Percentiles rank a stretch among this genome's conserved stretches.
Evolutionary conservation across 2,329 filamentous ascomycete genomes (phyloP).

Genomic region (Arthrobotrys entomopaga): DNA sequence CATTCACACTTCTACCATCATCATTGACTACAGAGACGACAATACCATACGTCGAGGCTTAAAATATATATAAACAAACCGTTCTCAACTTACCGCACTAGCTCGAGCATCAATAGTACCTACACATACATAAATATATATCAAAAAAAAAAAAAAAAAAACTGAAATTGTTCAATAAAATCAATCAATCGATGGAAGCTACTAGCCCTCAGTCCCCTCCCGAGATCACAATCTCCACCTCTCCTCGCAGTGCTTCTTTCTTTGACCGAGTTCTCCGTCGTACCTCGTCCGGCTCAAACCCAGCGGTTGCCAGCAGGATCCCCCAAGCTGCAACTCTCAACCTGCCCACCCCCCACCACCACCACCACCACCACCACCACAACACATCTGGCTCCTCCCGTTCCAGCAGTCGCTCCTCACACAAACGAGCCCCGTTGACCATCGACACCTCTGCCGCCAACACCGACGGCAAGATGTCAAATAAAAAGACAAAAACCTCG

Average conservation of each 20-base stretch:
- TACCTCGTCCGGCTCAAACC: conserved; percentile 24
- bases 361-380: conserved; percentile 32
- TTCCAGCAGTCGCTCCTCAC: conserved; percentile 46
- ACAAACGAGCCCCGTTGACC: conserved; percentile 39
- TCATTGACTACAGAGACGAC: conserved; percentile 4
- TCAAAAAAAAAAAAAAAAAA: background rate
- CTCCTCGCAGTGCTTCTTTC: conserved; percentile 48
- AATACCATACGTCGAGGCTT: background rate
- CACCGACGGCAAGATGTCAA: conserved; percentile 7
- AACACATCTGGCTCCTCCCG: conserved; percentile 46
- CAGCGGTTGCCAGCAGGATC: conserved; percentile 15
- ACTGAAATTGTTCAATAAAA: conserved; percentile 2
- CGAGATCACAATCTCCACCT: conserved; percentile 47
- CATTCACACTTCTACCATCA: conserved; percentile 2
- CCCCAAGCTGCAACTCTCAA: conserved; percentile 31
- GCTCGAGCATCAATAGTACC: background rate
- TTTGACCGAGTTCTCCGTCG: conserved; percentile 49
- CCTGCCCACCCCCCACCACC: conserved; percentile 35
- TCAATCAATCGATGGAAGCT: conserved; percentile 37
- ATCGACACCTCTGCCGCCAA: conserved; percentile 43
- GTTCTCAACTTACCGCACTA: too few species aligned
- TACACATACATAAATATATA: background rate
- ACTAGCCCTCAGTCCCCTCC: conserved; percentile 37
- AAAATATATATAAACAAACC: too few species aligned
- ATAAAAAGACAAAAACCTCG: conserved; percentile 41